Percentiles rank a stretch among this genome's conserved stretches.
phyloP scores from a whole-genome alignment of 2,329 filamentous ascomycete species.

The Chaetomium globosum region DNA sequence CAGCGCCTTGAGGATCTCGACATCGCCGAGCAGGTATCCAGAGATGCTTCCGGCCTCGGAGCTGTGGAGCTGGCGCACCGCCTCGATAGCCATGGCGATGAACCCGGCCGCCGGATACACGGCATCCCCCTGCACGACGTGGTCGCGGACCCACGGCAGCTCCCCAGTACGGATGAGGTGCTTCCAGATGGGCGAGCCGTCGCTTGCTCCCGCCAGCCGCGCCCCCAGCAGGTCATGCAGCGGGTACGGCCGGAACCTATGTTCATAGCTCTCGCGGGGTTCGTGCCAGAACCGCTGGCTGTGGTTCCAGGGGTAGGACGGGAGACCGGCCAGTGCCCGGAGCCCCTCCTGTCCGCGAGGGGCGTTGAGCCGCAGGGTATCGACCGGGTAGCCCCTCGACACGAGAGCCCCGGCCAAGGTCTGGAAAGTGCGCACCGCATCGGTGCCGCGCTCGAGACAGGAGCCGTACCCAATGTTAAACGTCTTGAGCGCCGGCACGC shows the following conservation, averaged over 20 bases:
- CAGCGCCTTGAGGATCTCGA: constrained; percentile 41
- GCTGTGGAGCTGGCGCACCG: constrained; percentile 24
- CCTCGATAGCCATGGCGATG: constrained; percentile 47
- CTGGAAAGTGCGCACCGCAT: constrained; percentile 34
- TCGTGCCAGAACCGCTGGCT: constrained; percentile 46
- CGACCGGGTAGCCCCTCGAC: background rate
- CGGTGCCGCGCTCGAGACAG: constrained; percentile 30
- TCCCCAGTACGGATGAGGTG: background rate
- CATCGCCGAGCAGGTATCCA: constrained; percentile 40
- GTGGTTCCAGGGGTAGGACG: constrained; percentile 49
- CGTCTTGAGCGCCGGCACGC: constrained; percentile 29
- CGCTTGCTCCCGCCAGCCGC: background rate
- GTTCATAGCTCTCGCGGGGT: constrained; percentile 40
- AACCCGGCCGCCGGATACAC: constrained; percentile 46
- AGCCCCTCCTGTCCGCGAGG: constrained; percentile 21
- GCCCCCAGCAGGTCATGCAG: constrained; percentile 40
- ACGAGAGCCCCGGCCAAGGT: background rate
- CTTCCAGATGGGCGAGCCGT: background rate
- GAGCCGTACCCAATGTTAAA: constrained; percentile 33
- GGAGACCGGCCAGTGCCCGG: constrained; percentile 41
- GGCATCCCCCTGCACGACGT: constrained; percentile 40
- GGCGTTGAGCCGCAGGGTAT: background rate
- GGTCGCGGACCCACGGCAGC: constrained; percentile 50
- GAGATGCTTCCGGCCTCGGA: background rate
- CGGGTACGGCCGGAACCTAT: constrained; percentile 38